Base-by-base conservation (phyloP, 1,284 basidiomycete genomes). In the Trichosporon ovoides region DNA sequence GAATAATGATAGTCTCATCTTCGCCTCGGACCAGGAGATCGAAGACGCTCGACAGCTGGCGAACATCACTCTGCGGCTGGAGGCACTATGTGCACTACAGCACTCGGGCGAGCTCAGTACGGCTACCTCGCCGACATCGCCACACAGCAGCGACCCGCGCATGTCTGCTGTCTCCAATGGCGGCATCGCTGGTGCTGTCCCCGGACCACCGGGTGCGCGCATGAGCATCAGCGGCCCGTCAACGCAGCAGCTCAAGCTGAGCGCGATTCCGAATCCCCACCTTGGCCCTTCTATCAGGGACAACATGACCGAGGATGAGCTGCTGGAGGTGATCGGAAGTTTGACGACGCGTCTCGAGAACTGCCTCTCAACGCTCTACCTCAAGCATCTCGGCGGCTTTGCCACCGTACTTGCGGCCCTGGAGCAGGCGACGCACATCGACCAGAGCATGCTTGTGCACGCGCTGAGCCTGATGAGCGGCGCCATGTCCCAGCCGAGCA, bases 331-430 rank as follows among this genome's bases (percentile, higher is more conserved):
- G 11, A 80, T 97, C 36, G 88, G 92, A 66, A 87, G 85, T 3
- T 72, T 94, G 38, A 81, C 87, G 18, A 79, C 85, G 14, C 82
- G 92, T 37, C 85, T 94, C 53, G 87, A 92, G 71, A 93, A 94
- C 71, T 83, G 87, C n/a, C 77, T 88, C 28, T 81, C 83, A 14
- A 81, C 84, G 31, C 76, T 94, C 65, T 77, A 77, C 56, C 60
- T 78, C 56, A 77, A 77, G 61, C 73, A 78, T 24, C 66, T 79
- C 12, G 77, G 75, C 49, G 76, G 74, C 1, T 77, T 76, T 63
- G 60, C 73, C 6, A 62, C 64, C 5, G 73, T 77, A 6, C 63
- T 79, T n/a, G 69, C 72, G 2, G 77, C 77, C 11, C 64, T 80
- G 13, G 71, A 74, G 52, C 70, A 75, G 37, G 77, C 69, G 19